Evolutionary conservation across 176 grass and related monocot genomes (phyloP).

Genomic region (Phoenix dactylifera): DNA sequence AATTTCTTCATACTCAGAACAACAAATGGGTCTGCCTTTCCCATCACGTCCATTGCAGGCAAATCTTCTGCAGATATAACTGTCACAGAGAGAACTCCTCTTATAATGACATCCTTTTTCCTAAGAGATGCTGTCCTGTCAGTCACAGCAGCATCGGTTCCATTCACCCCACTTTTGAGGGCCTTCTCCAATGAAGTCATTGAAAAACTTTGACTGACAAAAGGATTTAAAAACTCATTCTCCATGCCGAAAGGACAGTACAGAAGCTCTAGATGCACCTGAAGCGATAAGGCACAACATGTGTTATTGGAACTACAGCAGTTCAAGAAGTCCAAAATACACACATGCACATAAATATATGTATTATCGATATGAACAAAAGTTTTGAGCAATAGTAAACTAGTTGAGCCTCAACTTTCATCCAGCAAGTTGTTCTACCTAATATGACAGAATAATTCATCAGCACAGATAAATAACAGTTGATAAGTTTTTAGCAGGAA

Average conservation of each 20-base stretch:
- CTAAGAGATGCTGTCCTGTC: conserved; percentile 40
- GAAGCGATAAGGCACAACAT: conserved; percentile 4
- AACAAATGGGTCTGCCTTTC: conserved; percentile 90
- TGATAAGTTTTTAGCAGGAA: too few species aligned
- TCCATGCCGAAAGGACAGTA: conserved; percentile 68
- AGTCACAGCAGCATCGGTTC: conserved; percentile 42
- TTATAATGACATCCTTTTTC: conserved; percentile 86
- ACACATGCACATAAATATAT: too few species aligned
- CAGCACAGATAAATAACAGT: too few species aligned
- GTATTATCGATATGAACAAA: background rate
- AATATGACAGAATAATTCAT: too few species aligned
- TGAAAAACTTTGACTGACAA: conserved; percentile 46
- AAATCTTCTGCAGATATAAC: conserved; percentile 91
- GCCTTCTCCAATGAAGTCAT: conserved; percentile 91
- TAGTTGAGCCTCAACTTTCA: background rate
- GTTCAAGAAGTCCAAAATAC: too few species aligned
- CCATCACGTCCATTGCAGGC: conserved; percentile 93
- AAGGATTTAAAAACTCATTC: conserved; percentile 70
- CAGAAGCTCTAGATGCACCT: conserved; percentile 94
- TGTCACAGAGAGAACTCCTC: conserved; percentile 87
- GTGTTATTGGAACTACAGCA: too few species aligned
- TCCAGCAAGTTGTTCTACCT: too few species aligned
- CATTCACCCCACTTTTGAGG: conserved; percentile 69
- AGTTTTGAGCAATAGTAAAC: background rate
- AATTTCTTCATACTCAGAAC: conserved; percentile 77